Evolutionary conservation across 1,139 yeast species (phyloP).

Genomic region (Komagataea norvegica): DNA sequence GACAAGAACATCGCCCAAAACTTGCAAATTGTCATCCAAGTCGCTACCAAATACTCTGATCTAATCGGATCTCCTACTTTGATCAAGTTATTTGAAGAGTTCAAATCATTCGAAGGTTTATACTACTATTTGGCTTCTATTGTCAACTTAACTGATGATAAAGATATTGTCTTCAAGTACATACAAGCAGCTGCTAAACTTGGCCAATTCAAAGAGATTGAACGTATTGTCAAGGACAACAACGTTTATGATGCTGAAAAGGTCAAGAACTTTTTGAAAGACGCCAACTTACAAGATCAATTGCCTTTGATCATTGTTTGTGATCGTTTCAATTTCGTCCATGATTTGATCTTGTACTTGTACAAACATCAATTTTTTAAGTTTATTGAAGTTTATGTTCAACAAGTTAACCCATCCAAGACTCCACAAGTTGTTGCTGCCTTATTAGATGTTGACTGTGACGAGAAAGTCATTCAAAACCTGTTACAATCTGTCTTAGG

Average conservation of each 20-base stretch:
- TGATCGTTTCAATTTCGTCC: conserved; percentile 87
- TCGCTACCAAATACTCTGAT: conserved; percentile 94
- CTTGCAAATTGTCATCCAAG: conserved; percentile 91
- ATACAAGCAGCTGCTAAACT: conserved; percentile 90
- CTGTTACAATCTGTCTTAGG: conserved; percentile 85
- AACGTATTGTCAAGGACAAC: conserved; percentile 91
- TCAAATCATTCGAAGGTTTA: conserved; percentile 87
- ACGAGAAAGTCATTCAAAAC: conserved; percentile 78
- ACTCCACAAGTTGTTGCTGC: conserved; percentile 98
- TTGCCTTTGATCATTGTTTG: conserved; percentile 94
- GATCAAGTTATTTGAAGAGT: conserved; percentile 89
- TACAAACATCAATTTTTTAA: conserved; percentile 95
- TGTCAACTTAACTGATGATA: conserved; percentile 89
- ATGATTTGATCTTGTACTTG: conserved; percentile 86
- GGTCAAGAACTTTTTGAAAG: conserved; percentile 94
- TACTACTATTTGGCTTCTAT: conserved; percentile 90
- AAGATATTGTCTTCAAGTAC: conserved; percentile 93
- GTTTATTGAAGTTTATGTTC: conserved; percentile 95
- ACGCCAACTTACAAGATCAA: conserved; percentile 90
- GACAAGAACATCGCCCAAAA: conserved; percentile 79
- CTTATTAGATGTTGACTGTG: conserved; percentile 93
- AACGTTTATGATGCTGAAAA: conserved; percentile 94
- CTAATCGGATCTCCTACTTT: conserved; percentile 81
- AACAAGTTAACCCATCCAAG: conserved; percentile 91
- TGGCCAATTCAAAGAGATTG: conserved; percentile 91